A percentile compares a stretch with the other conserved stretches of the same genome.
phyloP scores from a whole-genome alignment of 257 asterid species.

The Petunia secreta region DNA sequence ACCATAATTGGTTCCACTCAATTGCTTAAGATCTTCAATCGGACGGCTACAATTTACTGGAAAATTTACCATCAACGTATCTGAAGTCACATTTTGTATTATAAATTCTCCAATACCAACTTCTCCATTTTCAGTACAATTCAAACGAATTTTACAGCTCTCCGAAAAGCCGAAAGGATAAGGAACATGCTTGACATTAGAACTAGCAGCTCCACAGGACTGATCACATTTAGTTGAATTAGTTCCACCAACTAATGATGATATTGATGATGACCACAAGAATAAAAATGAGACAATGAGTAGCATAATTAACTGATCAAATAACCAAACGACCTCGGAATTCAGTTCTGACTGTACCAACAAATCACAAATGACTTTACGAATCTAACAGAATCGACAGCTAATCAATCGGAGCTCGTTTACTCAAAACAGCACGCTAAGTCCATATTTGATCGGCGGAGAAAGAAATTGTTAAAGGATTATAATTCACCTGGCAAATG shows the following conservation, averaged over 20 bases:
- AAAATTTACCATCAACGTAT: constrained; percentile 42
- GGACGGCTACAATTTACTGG: constrained; percentile 64
- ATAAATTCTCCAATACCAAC: constrained; percentile 44
- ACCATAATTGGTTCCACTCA: constrained; percentile 44
- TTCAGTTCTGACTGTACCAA: too few species aligned
- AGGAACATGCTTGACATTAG: constrained; percentile 29
- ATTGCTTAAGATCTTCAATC: constrained; percentile 40
- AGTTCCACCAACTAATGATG: constrained; percentile 25
- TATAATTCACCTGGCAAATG: neutral
- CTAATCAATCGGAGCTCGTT: too few species aligned
- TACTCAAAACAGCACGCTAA: too few species aligned
- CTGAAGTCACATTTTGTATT: constrained; percentile 57
- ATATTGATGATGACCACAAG: constrained; percentile 23
- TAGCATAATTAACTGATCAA: constrained; percentile 28
- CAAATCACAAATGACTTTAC: too few species aligned
- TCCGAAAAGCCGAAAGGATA: constrained; percentile 76
- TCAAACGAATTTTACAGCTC: constrained; percentile 51
- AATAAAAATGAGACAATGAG: constrained; percentile 32
- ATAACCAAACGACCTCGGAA: neutral
- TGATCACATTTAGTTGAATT: constrained; percentile 36
- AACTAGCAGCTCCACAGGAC: constrained; percentile 34
- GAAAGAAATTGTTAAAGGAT: too few species aligned
- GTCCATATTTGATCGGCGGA: too few species aligned
- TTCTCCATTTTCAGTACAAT: constrained; percentile 39
- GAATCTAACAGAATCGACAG: too few species aligned